Conservation (phyloP, 139 green algal genomes). For the Coelastrella sp. region DNA sequence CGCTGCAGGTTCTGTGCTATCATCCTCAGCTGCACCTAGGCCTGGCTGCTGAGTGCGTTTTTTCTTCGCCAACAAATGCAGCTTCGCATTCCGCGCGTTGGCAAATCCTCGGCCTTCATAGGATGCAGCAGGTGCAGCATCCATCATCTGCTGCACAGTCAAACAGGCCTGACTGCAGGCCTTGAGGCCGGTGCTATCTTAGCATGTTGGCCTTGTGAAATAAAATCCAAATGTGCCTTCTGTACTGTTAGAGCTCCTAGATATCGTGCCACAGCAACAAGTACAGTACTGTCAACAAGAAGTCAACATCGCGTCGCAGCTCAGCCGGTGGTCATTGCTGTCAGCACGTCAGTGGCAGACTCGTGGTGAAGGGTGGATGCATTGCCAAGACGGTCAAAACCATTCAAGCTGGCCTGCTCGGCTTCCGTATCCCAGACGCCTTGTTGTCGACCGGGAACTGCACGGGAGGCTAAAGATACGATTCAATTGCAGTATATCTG, state of each 20-base stretch:
- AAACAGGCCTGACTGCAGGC: not conserved
- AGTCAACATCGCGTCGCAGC: not conserved
- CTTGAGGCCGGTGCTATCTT: not conserved
- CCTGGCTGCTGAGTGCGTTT: slow-evolving; percentile 21
- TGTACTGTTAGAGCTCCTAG: no score
- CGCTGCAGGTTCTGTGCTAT: not conserved
- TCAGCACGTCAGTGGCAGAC: no score
- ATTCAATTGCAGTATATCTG: not conserved
- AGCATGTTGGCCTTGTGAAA: not conserved
- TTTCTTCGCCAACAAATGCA: slow-evolving; percentile 32
- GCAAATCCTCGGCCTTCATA: not conserved
- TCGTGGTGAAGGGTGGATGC: no score
- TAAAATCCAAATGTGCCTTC: no score
- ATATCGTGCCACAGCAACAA: no score
- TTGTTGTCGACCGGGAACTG: no score
- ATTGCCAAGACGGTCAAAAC: not conserved
- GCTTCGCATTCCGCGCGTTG: not conserved
- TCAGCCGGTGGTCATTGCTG: no score
- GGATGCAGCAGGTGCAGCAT: not conserved
- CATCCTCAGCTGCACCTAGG: not conserved
- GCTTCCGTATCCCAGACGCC: not conserved
- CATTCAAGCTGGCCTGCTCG: not conserved
- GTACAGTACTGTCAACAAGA: slow-evolving; percentile 19
- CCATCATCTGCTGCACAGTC: not conserved
- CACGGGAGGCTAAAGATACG: no score